Conservation (phyloP, 2,329 filamentous ascomycete genomes). For the Arthrobotrys conoides region DNA sequence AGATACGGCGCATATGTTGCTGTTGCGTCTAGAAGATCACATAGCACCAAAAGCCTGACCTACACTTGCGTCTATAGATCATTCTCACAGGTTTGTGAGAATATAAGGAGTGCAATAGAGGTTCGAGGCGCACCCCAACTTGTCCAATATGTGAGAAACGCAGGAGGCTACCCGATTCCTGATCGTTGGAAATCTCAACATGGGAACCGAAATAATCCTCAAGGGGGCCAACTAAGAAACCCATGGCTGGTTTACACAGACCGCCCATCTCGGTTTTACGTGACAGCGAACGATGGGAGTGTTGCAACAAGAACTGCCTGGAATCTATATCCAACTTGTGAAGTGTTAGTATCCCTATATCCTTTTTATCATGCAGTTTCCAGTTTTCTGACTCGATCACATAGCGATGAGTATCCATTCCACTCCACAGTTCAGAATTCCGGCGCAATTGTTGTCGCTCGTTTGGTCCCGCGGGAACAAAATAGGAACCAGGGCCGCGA, state of each 20-base stretch:
- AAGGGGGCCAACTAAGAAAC: neutral
- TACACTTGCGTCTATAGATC: slow-evolving; percentile 15
- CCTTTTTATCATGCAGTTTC: too few species aligned
- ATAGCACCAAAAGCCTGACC: slow-evolving; percentile 9
- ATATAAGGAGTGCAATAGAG: neutral
- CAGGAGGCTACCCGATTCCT: too few species aligned
- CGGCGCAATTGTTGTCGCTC: neutral
- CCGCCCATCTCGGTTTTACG: too few species aligned
- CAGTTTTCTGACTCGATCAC: neutral
- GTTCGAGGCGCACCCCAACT: neutral
- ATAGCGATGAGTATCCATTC: slow-evolving; percentile 38
- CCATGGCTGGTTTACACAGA: slow-evolving; percentile 1
- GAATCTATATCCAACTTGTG: slow-evolving; percentile 36
- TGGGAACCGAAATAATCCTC: neutral
- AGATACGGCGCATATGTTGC: neutral
- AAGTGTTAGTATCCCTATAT: slow-evolving; percentile 26
- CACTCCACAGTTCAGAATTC: slow-evolving; percentile 4
- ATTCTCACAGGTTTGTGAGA: slow-evolving; percentile 26
- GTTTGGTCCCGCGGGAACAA: slow-evolving; percentile 14
- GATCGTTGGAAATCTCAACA: too few species aligned
- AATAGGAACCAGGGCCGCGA: slow-evolving; percentile 6
- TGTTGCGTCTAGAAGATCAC: neutral
- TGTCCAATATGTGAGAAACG: too few species aligned
- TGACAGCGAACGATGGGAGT: too few species aligned
- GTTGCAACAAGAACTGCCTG: too few species aligned